These are phyloP conservation scores for Rhynchospora breviuscula DNA, from an alignment of 176 grass and related monocot genomes.

Conservation along the genomic window DNA sequence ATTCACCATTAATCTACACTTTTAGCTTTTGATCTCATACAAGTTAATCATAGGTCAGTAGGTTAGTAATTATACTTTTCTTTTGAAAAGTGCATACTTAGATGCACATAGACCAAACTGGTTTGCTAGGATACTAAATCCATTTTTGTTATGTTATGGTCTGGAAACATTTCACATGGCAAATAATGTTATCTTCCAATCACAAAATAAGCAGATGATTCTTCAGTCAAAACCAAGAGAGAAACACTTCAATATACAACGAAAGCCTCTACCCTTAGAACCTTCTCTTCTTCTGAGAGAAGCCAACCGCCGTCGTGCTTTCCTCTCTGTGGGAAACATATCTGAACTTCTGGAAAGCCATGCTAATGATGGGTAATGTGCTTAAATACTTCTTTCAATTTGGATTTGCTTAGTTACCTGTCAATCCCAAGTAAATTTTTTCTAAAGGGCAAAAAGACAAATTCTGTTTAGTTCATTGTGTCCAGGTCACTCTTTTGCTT, in stretches of 20 bases:
- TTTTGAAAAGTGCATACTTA: constrained; percentile 19
- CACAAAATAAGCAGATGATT: constrained; percentile 48
- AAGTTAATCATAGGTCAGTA: constrained; percentile 1
- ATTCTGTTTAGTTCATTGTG: not conserved
- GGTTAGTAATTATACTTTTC: not conserved
- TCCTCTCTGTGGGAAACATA: constrained; percentile 87
- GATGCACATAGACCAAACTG: constrained; percentile 3
- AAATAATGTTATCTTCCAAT: constrained; percentile 17
- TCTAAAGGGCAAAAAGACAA: not conserved
- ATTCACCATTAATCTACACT: constrained; percentile 8
- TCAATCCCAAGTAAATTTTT: not conserved
- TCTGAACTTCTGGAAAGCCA: constrained; percentile 70
- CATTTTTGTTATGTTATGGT: not conserved
- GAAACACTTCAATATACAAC: constrained; percentile 92
- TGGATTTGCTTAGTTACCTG: not conserved
- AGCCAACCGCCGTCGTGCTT: constrained; percentile 93
- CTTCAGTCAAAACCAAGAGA: constrained; percentile 83
- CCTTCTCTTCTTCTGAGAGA: constrained; percentile 90
- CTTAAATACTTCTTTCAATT: not conserved
- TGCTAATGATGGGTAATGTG: constrained; percentile 60
- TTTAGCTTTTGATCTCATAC: constrained; percentile 33
- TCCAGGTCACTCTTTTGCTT: not conserved
- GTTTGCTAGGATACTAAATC: constrained; percentile 18
- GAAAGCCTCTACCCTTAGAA: constrained; percentile 82
- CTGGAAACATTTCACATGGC: constrained; percentile 18